Evolutionary conservation across 2,329 filamentous ascomycete genomes (phyloP), one percentile per base, ranked within the genome.

Genomic region (Talaromyces sp.): DNA sequence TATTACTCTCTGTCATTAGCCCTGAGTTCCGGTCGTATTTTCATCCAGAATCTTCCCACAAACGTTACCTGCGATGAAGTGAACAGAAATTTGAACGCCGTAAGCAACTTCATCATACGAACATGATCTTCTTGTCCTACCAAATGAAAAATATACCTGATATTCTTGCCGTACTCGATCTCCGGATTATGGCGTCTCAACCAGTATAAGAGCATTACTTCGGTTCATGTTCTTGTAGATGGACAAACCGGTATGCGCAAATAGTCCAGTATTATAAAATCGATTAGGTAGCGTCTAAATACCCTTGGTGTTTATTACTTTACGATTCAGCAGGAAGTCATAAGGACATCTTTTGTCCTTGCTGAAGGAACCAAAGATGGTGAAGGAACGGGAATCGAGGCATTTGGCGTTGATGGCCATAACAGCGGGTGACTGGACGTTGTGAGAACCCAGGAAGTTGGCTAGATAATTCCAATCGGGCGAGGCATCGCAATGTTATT

Each of bases 171-270:
- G 83, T 92, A 15, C 89, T 92, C 68, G 89, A 92, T 69, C 80
- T 93, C 17, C 89, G 91, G 91, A 69, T 85, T 92, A 67, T 93
- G 90, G 90, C 83, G 87, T 2, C 81, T 93, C 3, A 87, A 90
- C 71, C 89, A 93, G 76, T 82, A 82, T 61, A 91, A 90, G 71
- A 81, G 85, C 3, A 82, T 92, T 56, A 90, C 90, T 8, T 88
- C 88, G 0, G 89, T 87, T 1, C 90, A 92, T 71, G 79, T 93
- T 1, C 27, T 62, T 13, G 84, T 92, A 17, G 82, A 83, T 1
- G 84, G 87, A 67, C 80, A 83, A 61, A 58, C 37, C 27, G 82
- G 83, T 9, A 75, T 90, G 27, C 74, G 79, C 41, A 79, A 80
- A 59, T 92, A 92, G 72, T 83, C 86, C 77, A 79, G 81, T 60